phyloP scores from a whole-genome alignment of 805 yeast species.

The Monosporozyma yasuniensis region DNA sequence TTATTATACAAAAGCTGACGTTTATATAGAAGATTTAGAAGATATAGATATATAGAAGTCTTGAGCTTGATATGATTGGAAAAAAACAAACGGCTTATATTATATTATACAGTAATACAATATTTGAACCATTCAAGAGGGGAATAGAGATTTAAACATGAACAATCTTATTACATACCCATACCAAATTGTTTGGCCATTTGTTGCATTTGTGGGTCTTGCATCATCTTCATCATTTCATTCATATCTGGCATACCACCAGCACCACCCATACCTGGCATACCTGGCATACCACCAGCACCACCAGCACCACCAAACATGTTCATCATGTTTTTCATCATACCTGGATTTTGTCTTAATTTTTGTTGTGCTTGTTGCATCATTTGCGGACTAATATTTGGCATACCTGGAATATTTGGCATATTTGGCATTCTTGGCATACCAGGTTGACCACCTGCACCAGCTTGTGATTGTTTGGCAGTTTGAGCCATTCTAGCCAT shows the following conservation, averaged over 20 bases:
- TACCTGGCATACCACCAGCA: conserved; percentile 55
- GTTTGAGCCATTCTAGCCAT: conserved; percentile 89
- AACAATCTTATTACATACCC: conserved; percentile 10
- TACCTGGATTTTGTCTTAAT: conserved; percentile 60
- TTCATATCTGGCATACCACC: conserved; percentile 65
- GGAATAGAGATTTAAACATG: background rate
- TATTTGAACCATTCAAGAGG: background rate
- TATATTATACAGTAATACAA: background rate
- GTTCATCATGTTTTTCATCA: conserved; percentile 65
- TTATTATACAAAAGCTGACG: background rate
- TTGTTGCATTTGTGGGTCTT: conserved; percentile 38
- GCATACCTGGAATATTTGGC: conserved; percentile 47
- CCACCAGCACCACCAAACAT: conserved; percentile 55
- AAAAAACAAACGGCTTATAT: background rate
- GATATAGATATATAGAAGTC: background rate
- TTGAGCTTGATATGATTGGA: background rate
- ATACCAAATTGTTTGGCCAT: conserved; percentile 44
- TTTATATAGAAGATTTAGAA: background rate
- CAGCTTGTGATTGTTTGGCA: conserved; percentile 41
- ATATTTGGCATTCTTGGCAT: conserved; percentile 57
- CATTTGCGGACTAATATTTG: conserved; percentile 33
- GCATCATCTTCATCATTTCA: conserved; percentile 54
- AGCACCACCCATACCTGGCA: conserved; percentile 27
- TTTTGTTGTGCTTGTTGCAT: conserved; percentile 49
- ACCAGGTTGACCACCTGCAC: conserved; percentile 31